Conservation (phyloP, 2,329 filamentous ascomycete genomes). For the Ceratocystis harringtonii region DNA sequence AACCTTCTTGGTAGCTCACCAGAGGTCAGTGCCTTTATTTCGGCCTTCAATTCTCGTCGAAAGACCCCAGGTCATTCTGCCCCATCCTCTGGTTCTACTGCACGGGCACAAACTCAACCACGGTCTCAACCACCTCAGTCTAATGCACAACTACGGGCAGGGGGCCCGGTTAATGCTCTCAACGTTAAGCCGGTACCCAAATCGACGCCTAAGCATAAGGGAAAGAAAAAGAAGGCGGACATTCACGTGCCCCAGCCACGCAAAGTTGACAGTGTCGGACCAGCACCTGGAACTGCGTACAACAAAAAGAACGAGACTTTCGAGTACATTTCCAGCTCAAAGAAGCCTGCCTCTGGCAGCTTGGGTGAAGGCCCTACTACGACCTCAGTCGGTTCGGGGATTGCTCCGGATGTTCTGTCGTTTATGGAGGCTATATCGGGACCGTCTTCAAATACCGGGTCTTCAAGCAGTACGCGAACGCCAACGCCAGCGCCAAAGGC, state of each 20-base stretch:
- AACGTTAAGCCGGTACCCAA: conserved; percentile 34
- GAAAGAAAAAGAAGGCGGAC: conserved; percentile 44
- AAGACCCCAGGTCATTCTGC: conserved; percentile 28
- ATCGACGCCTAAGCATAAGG: conserved; percentile 26
- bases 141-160: background rate
- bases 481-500: conserved; percentile 28
- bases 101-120: conserved; percentile 20
- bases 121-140: conserved; percentile 1
- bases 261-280: conserved; percentile 47
- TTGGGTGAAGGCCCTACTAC: background rate
- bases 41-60: conserved; percentile 60
- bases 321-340: conserved; percentile 51
- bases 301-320: conserved; percentile 54
- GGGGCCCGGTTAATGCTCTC: conserved; percentile 17
- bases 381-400: background rate
- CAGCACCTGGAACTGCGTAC: conserved; percentile 52
- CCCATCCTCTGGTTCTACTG: conserved; percentile 15
- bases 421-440: conserved; percentile 3
- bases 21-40: conserved; percentile 59
- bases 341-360: background rate
- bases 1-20: conserved; percentile 79
- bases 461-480: conserved; percentile 20
- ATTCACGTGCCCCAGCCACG: conserved; percentile 51
- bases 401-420: conserved; percentile 1
- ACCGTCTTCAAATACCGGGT: conserved; percentile 13